Base-by-base conservation (phyloP, 2,329 filamentous ascomycete species). In the Diaporthe vaccinii region DNA sequence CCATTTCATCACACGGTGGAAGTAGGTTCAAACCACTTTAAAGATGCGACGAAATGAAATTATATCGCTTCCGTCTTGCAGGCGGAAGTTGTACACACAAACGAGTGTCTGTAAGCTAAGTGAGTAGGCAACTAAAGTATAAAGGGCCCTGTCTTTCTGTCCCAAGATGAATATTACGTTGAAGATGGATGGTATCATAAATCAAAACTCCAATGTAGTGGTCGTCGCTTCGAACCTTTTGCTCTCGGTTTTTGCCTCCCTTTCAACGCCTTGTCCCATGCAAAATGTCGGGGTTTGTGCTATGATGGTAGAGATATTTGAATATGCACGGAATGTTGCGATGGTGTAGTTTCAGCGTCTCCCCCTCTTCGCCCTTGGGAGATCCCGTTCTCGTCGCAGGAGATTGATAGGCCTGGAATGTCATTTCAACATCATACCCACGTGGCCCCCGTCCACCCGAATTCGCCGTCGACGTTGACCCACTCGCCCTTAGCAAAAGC, bases 391-490 rank as follows among this genome's bases (percentile, higher is more conserved):
- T 20, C 36, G 61, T 34, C 25, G 17, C 25, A 14, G 39, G 41
- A 4, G 25, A 69, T 28, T 4, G 8, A 28, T 28, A 34, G 34
- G 17, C 20, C 41, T 49, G 17, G 41, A 31, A 5, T n/a, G 28
- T 9, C 10, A 34, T 20, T 25, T 20, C 44, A 58, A 6, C 28
- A 51, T 72, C 70, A 72, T 12, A 53, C n/a, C 76, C 74, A 77
- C 4, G 65, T 59, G 25, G 88, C 82, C 20, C 86, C 88, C 10
- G 83, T 87, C 93, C 93, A 95, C 17, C 87, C 86, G 78, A 89
- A 91, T 17, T 88, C 88, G 2, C 93, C 93, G 82, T 96, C 94
- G n/a, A 98, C 90, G 83, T 97, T 97, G 75, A 91, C 87, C 94
- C 95, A 97, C 59, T 87, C 86, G 1, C 87, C 88, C 25, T 87